Base-by-base conservation (phyloP, 345 rosid genomes). In the Sisymbrium altissimum region DNA sequence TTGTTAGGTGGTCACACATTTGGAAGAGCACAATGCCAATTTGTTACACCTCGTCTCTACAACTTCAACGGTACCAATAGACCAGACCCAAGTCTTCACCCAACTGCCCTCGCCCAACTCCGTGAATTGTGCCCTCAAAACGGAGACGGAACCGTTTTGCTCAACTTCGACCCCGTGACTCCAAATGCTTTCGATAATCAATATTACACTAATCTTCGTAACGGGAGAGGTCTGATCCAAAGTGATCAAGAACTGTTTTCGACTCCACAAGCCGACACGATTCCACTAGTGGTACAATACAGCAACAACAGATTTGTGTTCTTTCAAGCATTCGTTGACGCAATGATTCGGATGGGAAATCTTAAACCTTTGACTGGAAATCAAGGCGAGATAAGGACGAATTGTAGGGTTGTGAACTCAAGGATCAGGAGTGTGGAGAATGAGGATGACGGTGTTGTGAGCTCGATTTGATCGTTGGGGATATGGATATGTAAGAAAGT, bases 1-100 rank as follows among this genome's bases (percentile, higher is more conserved):
- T 54, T 74, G 14, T 69, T 72, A 89, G 91, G 95, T 62, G 95
- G 79, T 14, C 91, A 89, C 79, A 89, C 95, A 11, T 85, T 86
- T 76, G 95, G 95, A 23, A 63, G 82, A 66, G 87, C 89, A 13
- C 82, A 67, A 53, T 89, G 91, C 30, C 32, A 38, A 13, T 75
- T 75, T 5, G 84, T 89, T 58, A 4, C 3, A 1, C 11, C 10
- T 9, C 82, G 95, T 1, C 77, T 89, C 5, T 87, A 77, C 80
- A 72, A 85, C 66, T 89, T 87, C 76, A 85, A 15, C 33, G 6
- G 11, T 44, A 81, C 83, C 2, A 76, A 68, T 9, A 56, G 48
- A 17, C 85, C 91, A 3, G 95, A 89, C 62, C 89, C 87, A 9
- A 76, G 75, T 19, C 25, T 89, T 9, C 60, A 84, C 86, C 8